Conservation (phyloP, 176 grass and related monocot genomes). For the Urochloa ruziziensis region DNA sequence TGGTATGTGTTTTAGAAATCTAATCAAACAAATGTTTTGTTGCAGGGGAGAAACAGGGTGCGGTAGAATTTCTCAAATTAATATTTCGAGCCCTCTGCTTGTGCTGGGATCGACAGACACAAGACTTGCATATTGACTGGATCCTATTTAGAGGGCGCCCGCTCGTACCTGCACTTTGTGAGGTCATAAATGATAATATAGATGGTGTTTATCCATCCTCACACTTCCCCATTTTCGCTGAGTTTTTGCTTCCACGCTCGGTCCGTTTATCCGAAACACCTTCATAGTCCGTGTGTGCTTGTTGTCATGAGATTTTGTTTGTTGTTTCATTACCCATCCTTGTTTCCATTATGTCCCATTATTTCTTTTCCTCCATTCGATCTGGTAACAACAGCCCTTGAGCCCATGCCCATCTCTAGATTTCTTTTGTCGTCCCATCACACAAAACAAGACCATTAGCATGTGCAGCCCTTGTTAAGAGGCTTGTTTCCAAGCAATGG, state of each 20-base stretch:
- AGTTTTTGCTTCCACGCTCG: slow-evolving; percentile 88
- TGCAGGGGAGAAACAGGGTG: slow-evolving; percentile 98
- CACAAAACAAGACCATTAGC: neutral
- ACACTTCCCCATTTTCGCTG: slow-evolving; percentile 79
- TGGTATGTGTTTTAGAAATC: slow-evolving; percentile 1
- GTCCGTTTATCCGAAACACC: slow-evolving; percentile 59
- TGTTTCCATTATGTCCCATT: slow-evolving; percentile 11
- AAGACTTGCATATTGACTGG: slow-evolving; percentile 97
- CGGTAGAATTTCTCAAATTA: slow-evolving; percentile 92
- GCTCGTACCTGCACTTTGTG: slow-evolving; percentile 83
- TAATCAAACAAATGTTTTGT: slow-evolving; percentile 14
- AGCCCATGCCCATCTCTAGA: neutral
- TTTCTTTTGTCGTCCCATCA: neutral
- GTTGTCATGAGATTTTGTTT: slow-evolving; percentile 9
- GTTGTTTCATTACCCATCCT: neutral
- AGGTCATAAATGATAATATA: slow-evolving; percentile 97
- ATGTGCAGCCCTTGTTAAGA: neutral
- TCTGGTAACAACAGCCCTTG: neutral
- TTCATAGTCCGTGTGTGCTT: slow-evolving; percentile 33
- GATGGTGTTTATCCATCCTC: slow-evolving; percentile 91
- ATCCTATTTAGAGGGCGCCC: slow-evolving; percentile 87
- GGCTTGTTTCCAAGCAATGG: neutral
- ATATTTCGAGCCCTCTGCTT: slow-evolving; percentile 96
- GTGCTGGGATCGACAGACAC: slow-evolving; percentile 97
- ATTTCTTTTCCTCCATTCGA: neutral